A percentile compares a stretch with the other conserved stretches of the same genome.
Evolutionary conservation across 108 stramenopile genomes (phyloP).

Genomic region (Skeletonema potamos): DNA sequence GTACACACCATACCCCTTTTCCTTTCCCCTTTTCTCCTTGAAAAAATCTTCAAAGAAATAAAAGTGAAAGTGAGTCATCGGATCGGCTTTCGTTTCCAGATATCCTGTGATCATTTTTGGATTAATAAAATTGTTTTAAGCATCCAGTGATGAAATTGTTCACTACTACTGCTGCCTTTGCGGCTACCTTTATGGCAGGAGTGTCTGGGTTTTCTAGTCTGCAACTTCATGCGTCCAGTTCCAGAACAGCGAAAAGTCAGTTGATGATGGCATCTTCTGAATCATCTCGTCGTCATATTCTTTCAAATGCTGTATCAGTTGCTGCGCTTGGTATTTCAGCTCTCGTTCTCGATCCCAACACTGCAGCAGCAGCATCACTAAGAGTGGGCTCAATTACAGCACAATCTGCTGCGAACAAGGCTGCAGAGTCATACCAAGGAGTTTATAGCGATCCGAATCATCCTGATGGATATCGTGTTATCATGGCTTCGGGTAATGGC

Average conservation of each 20-base stretch:
- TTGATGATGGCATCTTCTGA: conserved; percentile 12
- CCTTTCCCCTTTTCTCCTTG: no score
- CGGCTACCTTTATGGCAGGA: not conserved
- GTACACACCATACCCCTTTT: no score
- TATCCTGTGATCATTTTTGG: no score
- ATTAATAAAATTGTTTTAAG: not conserved
- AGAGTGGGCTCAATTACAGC: not conserved
- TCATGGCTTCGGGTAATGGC: conserved; percentile 1
- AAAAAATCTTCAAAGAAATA: no score
- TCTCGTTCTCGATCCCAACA: conserved; percentile 5
- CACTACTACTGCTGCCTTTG: conserved; percentile 4
- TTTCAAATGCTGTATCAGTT: conserved; percentile 16
- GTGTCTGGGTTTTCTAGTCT: not conserved
- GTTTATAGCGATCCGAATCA: conserved; percentile 31
- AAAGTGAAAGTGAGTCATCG: no score
- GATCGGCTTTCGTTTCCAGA: no score
- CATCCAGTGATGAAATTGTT: not conserved
- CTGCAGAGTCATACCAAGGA: conserved; percentile 20
- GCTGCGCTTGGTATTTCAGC: conserved; percentile 14
- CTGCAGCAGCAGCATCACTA: conserved; percentile 3
- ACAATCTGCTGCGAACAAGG: conserved; percentile 19
- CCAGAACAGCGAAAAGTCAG: conserved; percentile 13
- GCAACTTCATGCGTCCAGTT: conserved; percentile 2
- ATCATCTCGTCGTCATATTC: conserved; percentile 20
- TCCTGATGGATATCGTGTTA: conserved; percentile 22